phyloP scores from a whole-genome alignment of 2,329 filamentous ascomycete genomes.

The Seiridium cupressi region DNA sequence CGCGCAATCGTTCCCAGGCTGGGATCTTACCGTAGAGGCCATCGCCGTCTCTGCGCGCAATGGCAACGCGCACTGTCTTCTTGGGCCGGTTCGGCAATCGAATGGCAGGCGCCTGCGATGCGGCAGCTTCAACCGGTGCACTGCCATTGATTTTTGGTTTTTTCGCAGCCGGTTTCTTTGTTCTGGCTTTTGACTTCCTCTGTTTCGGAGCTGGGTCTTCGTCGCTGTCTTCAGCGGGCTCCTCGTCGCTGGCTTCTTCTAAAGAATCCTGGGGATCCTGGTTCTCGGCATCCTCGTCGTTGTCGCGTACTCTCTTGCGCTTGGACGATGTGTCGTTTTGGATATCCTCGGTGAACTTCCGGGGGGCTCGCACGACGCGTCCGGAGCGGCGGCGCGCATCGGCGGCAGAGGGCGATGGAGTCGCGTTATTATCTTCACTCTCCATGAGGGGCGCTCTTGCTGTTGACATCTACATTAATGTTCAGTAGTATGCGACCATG shows the following conservation, averaged over 20 bases:
- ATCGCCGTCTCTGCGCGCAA: constrained; percentile 48
- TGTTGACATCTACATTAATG: constrained; percentile 34
- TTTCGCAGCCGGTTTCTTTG: constrained; percentile 59
- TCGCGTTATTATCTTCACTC: constrained; percentile 55
- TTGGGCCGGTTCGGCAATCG: constrained; percentile 52
- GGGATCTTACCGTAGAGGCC: constrained; percentile 52
- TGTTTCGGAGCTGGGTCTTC: constrained; percentile 42
- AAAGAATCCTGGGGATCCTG: constrained; percentile 15
- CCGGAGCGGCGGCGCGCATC: constrained; percentile 64
- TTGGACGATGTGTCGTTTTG: constrained; percentile 43
- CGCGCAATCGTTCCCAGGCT: too few relatives aligned
- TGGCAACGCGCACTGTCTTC: constrained; percentile 52
- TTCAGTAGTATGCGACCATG: constrained; percentile 23
- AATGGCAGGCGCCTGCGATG: constrained; percentile 23
- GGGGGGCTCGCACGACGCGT: constrained; percentile 61
- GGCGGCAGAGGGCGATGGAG: constrained; percentile 47
- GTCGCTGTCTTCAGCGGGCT: constrained; percentile 35
- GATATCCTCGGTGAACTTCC: constrained; percentile 57
- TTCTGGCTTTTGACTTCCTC: constrained; percentile 38
- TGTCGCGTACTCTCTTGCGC: constrained; percentile 52
- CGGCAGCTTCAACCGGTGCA: constrained; percentile 35
- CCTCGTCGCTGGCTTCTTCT: constrained; percentile 23
- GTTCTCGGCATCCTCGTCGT: constrained; percentile 36
- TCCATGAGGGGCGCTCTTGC: constrained; percentile 48
- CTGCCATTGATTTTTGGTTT: constrained; percentile 63